Base-by-base conservation (phyloP, 495 filamentous ascomycete species). In the Tuber umbilicatum region DNA sequence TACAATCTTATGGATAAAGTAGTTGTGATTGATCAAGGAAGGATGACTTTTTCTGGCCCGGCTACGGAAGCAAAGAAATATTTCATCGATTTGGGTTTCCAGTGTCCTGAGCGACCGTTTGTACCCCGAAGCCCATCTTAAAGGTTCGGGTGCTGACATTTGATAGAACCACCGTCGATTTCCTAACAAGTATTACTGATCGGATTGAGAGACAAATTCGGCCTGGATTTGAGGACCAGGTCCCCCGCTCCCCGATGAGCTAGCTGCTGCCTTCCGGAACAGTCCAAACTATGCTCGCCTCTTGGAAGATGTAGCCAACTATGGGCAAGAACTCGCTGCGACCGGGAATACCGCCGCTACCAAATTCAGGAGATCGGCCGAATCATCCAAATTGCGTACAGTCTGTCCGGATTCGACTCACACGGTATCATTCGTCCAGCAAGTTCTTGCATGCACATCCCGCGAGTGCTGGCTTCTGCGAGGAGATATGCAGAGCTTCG, bases 1-100 rank as follows among this genome's bases (percentile, higher is more conserved):
- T 93, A 93, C 76, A 88, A 94, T 78, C 85, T 92, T 5, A 92
- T 94, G 90, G 89, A 91, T 81, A 91, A 91, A 81, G 90, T 91
- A 0, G 77, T 90, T 72, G 87, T 92, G 39, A 89, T 92, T 70
- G 89, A 91, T 74, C 82, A 87, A 35, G 90, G 90, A 6, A 86
- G 88, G 31, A 88, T 89, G 85, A 86, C 92, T 45, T 92, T 87
- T 82, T 85, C 89, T 77, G 89, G 90, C 75, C 10, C 87, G 86
- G 27, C 86, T 88, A 84, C 86, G 23, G 84, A 89, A 75, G 90
- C 90, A 5, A 89, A 87, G 73, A 83, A 87, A 77, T 92, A 92
- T 81, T 92, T 92, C 77, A 77, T 87, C 60, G 83, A 90, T 72
- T 85, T 92, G 6, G 90, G 90, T 37, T 91, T 90, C 81, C 81